Percentiles rank a stretch among this genome's conserved stretches.
phyloP scores from a whole-genome alignment of 75 land plant species.

The Sequoiadendron giganteum region DNA sequence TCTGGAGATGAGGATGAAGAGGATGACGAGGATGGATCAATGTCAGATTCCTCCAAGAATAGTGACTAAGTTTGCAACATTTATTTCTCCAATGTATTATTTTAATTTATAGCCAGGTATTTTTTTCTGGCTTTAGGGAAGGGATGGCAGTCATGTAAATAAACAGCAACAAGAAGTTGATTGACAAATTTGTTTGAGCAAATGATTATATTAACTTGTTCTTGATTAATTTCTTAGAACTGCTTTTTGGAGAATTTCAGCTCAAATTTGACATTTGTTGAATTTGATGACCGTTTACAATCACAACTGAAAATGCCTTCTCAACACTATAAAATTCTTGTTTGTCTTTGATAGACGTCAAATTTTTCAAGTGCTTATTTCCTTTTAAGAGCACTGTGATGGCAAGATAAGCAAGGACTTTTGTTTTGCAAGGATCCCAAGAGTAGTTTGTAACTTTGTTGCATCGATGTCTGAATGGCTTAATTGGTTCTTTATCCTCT shows the following conservation, averaged over 20 bases:
- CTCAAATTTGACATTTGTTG: not conserved
- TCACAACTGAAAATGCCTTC: not conserved
- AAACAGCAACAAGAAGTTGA: not conserved
- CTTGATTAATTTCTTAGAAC: not conserved
- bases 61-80: not conserved
- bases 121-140: not conserved
- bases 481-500: not conserved
- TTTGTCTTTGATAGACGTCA: not conserved
- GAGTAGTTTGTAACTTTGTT: not conserved
- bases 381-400: not conserved
- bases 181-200: not conserved
- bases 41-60: conserved; percentile 6
- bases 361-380: not conserved
- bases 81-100: not conserved
- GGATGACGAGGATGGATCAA: conserved; percentile 26
- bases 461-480: not conserved
- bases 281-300: not conserved
- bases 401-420: not conserved
- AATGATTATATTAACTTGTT: conserved; percentile 2
- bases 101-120: not conserved
- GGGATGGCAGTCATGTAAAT: not conserved
- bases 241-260: not conserved
- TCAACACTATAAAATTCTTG: not conserved
- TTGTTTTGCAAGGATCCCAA: not conserved
- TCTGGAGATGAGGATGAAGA: conserved; percentile 26